phyloP scores from a whole-genome alignment of 2,329 filamentous ascomycete genomes.

The Aspergillus intermedius region DNA sequence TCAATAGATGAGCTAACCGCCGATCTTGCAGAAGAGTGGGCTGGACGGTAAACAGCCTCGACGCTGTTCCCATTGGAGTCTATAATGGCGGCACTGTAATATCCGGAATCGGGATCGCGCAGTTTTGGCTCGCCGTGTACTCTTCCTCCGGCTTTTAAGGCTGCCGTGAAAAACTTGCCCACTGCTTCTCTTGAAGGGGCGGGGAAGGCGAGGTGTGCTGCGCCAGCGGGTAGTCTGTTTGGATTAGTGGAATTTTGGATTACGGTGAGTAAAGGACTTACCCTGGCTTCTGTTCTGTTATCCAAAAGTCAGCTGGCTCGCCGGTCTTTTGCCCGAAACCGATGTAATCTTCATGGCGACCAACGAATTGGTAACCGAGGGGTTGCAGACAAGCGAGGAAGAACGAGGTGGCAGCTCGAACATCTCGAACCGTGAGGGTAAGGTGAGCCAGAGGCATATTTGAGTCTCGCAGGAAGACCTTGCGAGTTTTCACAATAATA shows the following conservation, averaged over 20 bases:
- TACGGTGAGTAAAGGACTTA: constrained; percentile 25
- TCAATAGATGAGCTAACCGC: constrained; percentile 26
- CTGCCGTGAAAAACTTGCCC: constrained; percentile 63
- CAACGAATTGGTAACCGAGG: constrained; percentile 67
- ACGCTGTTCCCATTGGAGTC: constrained; percentile 82
- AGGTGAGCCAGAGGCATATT: constrained; percentile 58
- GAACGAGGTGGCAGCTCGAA: constrained; percentile 75
- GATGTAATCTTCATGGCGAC: constrained; percentile 54
- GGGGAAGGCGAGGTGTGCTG: constrained; percentile 60
- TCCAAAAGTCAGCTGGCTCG: constrained; percentile 54
- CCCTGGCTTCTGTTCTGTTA: constrained; percentile 56
- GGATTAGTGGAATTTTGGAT: no score
- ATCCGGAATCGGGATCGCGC: constrained; percentile 48
- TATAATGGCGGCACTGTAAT: constrained; percentile 59
- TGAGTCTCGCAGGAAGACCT: constrained; percentile 7
- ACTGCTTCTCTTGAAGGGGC: constrained; percentile 61
- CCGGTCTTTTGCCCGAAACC: constrained; percentile 54
- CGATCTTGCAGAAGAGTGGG: constrained; percentile 19
- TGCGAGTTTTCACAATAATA: background rate
- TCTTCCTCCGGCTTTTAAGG: constrained; percentile 58
- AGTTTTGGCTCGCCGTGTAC: constrained; percentile 52
- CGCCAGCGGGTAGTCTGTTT: constrained; percentile 43
- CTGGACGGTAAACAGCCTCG: constrained; percentile 61
- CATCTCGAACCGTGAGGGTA: constrained; percentile 64
- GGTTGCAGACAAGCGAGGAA: constrained; percentile 73